Evolutionary conservation across 2,329 filamentous ascomycete species (phyloP).

Genomic region (Cladophialophora exuberans): DNA sequence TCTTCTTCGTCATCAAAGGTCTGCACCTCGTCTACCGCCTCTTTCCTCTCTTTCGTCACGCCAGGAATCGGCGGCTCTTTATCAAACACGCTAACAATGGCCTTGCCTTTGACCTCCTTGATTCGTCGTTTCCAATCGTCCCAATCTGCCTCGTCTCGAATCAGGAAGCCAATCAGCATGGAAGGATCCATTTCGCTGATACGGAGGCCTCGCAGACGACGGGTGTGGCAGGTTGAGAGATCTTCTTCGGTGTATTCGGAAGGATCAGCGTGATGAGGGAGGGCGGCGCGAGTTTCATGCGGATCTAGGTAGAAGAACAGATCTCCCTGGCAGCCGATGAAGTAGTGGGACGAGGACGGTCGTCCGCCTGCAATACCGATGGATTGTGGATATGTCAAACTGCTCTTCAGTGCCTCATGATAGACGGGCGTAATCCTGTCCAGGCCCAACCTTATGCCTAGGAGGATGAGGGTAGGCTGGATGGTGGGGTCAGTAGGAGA

Average conservation of each 20-base stretch:
- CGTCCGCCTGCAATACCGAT: constrained; percentile 94
- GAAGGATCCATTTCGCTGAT: constrained; percentile 95
- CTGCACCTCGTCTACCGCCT: constrained; percentile 87
- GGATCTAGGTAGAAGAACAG: constrained; percentile 94
- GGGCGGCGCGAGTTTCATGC: constrained; percentile 77
- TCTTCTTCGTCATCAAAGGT: constrained; percentile 74
- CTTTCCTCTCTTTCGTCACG: constrained; percentile 62
- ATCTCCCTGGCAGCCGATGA: constrained; percentile 72
- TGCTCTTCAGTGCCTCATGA: constrained; percentile 86
- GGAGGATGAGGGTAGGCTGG: constrained; percentile 81
- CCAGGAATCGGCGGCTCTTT: constrained; percentile 61
- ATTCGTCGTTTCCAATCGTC: constrained; percentile 77
- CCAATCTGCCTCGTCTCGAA: constrained; percentile 83
- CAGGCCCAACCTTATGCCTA: constrained; percentile 87
- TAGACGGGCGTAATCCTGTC: constrained; percentile 94
- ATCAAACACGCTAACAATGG: constrained; percentile 82
- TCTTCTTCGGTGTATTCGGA: constrained; percentile 66
- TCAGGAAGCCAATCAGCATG: constrained; percentile 94
- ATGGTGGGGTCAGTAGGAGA: constrained; percentile 64
- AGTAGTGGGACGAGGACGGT: constrained; percentile 85
- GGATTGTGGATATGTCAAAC: constrained; percentile 87
- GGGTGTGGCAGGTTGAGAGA: constrained; percentile 81
- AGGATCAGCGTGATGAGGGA: constrained; percentile 65
- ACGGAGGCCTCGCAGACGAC: constrained; percentile 78
- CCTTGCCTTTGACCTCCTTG: constrained; percentile 75